A percentile compares a stretch with the other conserved stretches of the same genome.
phyloP scores from a whole-genome alignment of 345 rosid genomes.

The Limnanthes douglasii region DNA sequence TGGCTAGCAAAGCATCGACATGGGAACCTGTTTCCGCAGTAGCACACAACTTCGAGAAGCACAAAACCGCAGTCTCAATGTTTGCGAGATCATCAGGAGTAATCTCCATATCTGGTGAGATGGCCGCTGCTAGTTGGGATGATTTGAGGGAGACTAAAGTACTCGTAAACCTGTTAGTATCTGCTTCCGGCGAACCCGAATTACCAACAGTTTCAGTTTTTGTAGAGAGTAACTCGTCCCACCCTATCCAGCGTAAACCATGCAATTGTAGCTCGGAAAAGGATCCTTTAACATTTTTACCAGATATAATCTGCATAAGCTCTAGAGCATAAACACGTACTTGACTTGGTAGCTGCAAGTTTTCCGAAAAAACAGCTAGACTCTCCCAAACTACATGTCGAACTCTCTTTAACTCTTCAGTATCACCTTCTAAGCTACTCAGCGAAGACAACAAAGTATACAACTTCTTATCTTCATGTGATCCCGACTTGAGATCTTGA shows the following conservation, averaged over 20 bases:
- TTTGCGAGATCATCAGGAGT: slow-evolving; percentile 47
- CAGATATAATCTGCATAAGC: slow-evolving; percentile 69
- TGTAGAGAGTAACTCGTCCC: slow-evolving; percentile 45
- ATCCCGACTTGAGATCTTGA: slow-evolving; percentile 33
- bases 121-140: slow-evolving; percentile 49
- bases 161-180: slow-evolving; percentile 53
- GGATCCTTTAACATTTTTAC: slow-evolving; percentile 39
- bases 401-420: slow-evolving; percentile 50
- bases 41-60: slow-evolving; percentile 55
- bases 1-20: slow-evolving; percentile 40
- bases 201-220: slow-evolving; percentile 18
- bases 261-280: slow-evolving; percentile 36
- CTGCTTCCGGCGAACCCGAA: slow-evolving; percentile 31
- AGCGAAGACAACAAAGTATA: slow-evolving; percentile 56
- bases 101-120: slow-evolving; percentile 53
- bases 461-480: slow-evolving; percentile 31
- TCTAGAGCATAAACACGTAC: slow-evolving; percentile 68
- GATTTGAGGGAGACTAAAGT: slow-evolving; percentile 89
- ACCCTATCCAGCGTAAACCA: slow-evolving; percentile 74
- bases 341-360: slow-evolving; percentile 61
- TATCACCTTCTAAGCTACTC: slow-evolving; percentile 58
- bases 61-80: slow-evolving; percentile 40
- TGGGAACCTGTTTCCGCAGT: slow-evolving; percentile 31
- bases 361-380: slow-evolving; percentile 49
- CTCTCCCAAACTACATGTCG: slow-evolving; percentile 67